These are phyloP conservation scores for Plasmodium gonderi DNA, from an alignment of 169 alveolate genomes.

Conservation along the genomic window DNA sequence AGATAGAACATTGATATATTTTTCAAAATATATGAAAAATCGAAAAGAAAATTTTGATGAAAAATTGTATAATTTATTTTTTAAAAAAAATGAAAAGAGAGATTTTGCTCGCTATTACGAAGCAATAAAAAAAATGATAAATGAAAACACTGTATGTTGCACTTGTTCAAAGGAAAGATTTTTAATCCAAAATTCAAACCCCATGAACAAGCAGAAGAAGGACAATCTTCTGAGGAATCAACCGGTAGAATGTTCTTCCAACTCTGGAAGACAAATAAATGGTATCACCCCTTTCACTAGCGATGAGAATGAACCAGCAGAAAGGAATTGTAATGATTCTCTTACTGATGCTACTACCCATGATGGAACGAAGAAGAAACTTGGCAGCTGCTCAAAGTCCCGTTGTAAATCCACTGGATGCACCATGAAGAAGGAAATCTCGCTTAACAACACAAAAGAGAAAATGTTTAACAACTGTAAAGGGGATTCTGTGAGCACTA, in stretches of 20 bases:
- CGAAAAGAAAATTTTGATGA: slow-evolving; percentile 62
- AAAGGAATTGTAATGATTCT: too few species aligned
- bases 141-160: slow-evolving; percentile 42
- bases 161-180: slow-evolving; percentile 34
- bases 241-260: not conserved
- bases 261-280: not conserved
- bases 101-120: slow-evolving; percentile 27
- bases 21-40: slow-evolving; percentile 55
- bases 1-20: slow-evolving; percentile 29
- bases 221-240: not conserved
- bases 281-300: not conserved
- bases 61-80: slow-evolving; percentile 57
- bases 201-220: not conserved
- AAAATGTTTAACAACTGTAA: not conserved
- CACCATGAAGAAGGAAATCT: not conserved
- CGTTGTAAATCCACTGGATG: not conserved
- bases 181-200: not conserved
- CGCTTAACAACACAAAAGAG: not conserved
- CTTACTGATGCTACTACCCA: too few species aligned
- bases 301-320: not conserved
- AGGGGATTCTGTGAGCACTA: not conserved
- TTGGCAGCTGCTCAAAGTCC: not conserved
- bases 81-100: slow-evolving; percentile 45
- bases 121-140: slow-evolving; percentile 30
- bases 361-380: not conserved